A percentile compares a stretch with the other conserved stretches of the same genome.
These are phyloP conservation scores for Syncephalastrum contaminatum DNA, from an alignment of 371 early-diverging fungal genomes.

Conservation along the genomic window DNA sequence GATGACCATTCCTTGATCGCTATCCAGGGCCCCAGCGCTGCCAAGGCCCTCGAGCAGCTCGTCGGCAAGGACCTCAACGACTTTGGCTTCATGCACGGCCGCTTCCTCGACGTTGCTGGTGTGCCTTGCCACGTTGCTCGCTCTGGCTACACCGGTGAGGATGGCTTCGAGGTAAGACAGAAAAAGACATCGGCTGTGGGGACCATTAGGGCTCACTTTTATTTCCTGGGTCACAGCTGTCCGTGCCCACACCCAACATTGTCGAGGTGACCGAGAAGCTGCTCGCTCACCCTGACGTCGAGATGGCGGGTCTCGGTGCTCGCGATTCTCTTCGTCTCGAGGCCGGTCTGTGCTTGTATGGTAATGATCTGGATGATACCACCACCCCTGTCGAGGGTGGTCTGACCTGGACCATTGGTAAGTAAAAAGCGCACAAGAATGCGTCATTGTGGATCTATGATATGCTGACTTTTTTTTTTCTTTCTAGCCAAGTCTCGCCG, in stretches of 20 bases:
- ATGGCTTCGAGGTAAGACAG: slow-evolving; percentile 93
- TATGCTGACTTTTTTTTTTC: slow-evolving; percentile 5
- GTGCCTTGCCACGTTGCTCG: slow-evolving; percentile 88
- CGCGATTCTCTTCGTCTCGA: slow-evolving; percentile 95
- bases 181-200: background rate
- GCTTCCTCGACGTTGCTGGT: slow-evolving; percentile 72
- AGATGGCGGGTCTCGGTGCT: slow-evolving; percentile 94
- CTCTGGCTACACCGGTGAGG: slow-evolving; percentile 98
- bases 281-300: slow-evolving; percentile 74
- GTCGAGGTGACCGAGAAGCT: slow-evolving; percentile 70
- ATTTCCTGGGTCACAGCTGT: slow-evolving; percentile 55
- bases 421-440: too few relatives aligned
- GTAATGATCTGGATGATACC: slow-evolving; percentile 92
- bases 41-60: slow-evolving; percentile 56
- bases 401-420: slow-evolving; percentile 94
- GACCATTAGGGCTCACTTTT: background rate
- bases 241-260: slow-evolving; percentile 73
- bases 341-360: slow-evolving; percentile 97
- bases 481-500: slow-evolving; percentile 78
- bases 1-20: slow-evolving; percentile 88
- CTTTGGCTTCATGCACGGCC: slow-evolving; percentile 90
- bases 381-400: slow-evolving; percentile 93
- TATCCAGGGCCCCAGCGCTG: slow-evolving; percentile 86
- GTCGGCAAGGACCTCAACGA: slow-evolving; percentile 55
- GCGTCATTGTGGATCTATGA: too few relatives aligned